These are phyloP conservation scores for Tricholoma hemisulphureum DNA, from an alignment of 768 basidiomycete species.

Conservation along the genomic window DNA sequence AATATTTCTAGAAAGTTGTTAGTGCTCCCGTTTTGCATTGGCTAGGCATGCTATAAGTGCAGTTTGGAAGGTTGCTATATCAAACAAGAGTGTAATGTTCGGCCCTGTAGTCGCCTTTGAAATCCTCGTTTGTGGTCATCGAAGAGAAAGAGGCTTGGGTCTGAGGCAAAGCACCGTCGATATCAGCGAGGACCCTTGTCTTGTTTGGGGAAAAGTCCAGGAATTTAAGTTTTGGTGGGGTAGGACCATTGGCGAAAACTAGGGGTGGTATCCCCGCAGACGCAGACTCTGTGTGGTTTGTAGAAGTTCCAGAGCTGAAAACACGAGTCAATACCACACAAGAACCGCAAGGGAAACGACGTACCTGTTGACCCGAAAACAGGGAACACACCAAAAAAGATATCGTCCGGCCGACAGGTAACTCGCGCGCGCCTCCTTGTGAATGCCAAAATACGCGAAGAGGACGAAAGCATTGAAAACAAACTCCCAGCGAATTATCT, in stretches of 20 bases:
- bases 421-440: conserved; percentile 54
- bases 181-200: background rate
- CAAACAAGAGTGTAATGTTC: background rate
- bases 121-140: background rate
- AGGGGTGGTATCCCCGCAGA: background rate
- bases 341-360: background rate
- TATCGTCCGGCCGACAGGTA: conserved; percentile 36
- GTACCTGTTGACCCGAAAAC: background rate
- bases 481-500: conserved; percentile 41
- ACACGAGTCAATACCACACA: background rate
- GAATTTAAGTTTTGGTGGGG: background rate
- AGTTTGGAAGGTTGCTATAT: too few relatives aligned
- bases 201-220: background rate
- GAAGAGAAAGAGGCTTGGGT: background rate
- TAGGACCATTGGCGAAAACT: background rate
- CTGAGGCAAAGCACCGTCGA: background rate
- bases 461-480: conserved; percentile 52
- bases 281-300: too few relatives aligned
- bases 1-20: too few relatives aligned
- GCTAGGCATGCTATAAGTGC: too few relatives aligned
- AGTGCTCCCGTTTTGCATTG: too few relatives aligned
- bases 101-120: background rate
- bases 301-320: background rate
- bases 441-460: conserved; percentile 65
- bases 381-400: background rate